Percentiles rank a stretch among this genome's conserved stretches.
Conservation (phyloP, 495 filamentous ascomycete genomes). For the Letharia lupina region DNA sequence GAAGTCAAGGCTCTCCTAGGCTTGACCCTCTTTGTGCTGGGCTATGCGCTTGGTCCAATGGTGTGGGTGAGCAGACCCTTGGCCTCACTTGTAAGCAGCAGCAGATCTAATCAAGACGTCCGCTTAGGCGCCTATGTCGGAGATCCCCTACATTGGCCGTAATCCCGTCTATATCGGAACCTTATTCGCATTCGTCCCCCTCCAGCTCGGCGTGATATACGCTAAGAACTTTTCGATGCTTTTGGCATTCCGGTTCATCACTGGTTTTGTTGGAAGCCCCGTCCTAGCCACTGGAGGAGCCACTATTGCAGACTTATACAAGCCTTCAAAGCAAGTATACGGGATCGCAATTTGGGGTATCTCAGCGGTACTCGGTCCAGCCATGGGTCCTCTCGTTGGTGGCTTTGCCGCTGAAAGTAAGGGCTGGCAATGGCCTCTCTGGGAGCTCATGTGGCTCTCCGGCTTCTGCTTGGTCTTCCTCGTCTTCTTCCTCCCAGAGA, state of each 20-base stretch:
- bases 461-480: constrained; percentile 29
- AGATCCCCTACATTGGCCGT: constrained; percentile 29
- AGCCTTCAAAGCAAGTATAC: constrained; percentile 21
- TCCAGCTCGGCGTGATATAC: constrained; percentile 25
- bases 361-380: constrained; percentile 35
- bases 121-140: constrained; percentile 21
- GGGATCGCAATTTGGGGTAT: constrained; percentile 28
- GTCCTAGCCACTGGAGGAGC: constrained; percentile 33
- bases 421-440: constrained; percentile 42
- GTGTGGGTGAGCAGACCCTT: constrained; percentile 16
- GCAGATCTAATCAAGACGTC: neutral
- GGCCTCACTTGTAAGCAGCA: neutral
- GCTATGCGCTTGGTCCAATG: constrained; percentile 34
- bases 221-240: constrained; percentile 30
- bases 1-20: constrained; percentile 30
- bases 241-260: constrained; percentile 29
- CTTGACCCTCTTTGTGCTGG: constrained; percentile 32
- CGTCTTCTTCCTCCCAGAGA: constrained; percentile 28
- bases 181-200: constrained; percentile 27
- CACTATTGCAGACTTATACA: constrained; percentile 28
- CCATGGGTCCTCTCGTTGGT: constrained; percentile 38
- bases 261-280: constrained; percentile 31
- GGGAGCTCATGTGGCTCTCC: constrained; percentile 31
- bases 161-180: constrained; percentile 30
- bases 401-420: constrained; percentile 32